These are phyloP conservation scores for Backusella liffmaniae DNA, from an alignment of 192 early-diverging fungal genomes.

Conservation along the genomic window DNA sequence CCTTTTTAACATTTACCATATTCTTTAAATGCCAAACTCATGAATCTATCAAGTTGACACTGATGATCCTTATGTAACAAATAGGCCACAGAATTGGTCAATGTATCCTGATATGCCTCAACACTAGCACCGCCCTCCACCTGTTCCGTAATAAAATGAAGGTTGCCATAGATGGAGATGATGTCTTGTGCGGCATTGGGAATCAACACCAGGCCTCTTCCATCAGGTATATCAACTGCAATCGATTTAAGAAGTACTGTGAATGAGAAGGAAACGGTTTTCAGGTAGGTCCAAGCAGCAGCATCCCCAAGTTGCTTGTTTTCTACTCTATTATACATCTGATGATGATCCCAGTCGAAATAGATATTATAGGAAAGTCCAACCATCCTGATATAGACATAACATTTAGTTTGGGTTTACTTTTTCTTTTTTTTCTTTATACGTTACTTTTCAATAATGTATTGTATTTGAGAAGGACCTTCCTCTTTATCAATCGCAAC, in stretches of 20 bases:
- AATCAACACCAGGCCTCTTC: conserved; percentile 12
- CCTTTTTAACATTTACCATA: conserved; percentile 14
- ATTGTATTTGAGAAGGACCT: background rate
- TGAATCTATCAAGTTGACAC: conserved; percentile 20
- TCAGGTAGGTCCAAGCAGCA: conserved; percentile 46
- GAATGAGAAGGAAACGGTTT: conserved; percentile 46
- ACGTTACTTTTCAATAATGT: conserved; percentile 8
- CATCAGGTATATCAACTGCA: conserved; percentile 29
- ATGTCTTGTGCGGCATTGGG: conserved; percentile 28
- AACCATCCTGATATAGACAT: too few species aligned
- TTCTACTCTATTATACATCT: background rate
- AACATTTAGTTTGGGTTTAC: background rate
- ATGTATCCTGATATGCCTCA: conserved; percentile 49
- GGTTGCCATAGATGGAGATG: conserved; percentile 45
- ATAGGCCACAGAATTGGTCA: conserved; percentile 42
- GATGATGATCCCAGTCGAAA: conserved; percentile 26
- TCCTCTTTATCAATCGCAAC: conserved; percentile 8
- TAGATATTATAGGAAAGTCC: conserved; percentile 18
- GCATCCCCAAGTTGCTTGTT: conserved; percentile 7
- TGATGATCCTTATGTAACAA: conserved; percentile 31
- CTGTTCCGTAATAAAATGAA: conserved; percentile 48
- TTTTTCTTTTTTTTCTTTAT: background rate
- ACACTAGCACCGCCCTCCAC: conserved; percentile 41
- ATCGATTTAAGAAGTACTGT: conserved; percentile 48
- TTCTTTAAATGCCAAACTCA: conserved; percentile 23